These are phyloP conservation scores for Pseudocercospora macadamiae DNA, from an alignment of 2,329 filamentous ascomycete species.

Conservation along the genomic window DNA sequence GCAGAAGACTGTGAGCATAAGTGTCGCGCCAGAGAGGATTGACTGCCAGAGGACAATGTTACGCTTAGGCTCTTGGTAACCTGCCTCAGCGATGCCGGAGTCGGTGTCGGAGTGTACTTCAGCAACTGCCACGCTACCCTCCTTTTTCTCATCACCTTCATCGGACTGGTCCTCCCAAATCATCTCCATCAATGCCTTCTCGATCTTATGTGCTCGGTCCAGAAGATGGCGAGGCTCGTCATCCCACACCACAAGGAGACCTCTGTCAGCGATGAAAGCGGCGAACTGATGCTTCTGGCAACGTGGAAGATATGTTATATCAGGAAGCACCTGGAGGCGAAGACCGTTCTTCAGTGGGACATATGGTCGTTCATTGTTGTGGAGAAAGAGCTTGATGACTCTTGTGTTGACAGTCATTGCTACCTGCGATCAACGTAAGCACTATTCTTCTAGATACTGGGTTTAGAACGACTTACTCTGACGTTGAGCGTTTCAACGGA, in stretches of 20 bases:
- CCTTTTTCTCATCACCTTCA: constrained; percentile 49
- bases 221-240: constrained; percentile 62
- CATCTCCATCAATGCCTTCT: constrained; percentile 59
- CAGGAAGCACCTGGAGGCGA: constrained; percentile 64
- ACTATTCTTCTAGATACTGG: too few relatives aligned
- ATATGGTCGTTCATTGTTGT: constrained; percentile 54
- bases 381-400: constrained; percentile 64
- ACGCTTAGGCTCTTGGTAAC: constrained; percentile 46
- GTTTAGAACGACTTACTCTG: constrained; percentile 48
- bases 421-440: too few relatives aligned
- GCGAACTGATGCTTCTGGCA: constrained; percentile 69
- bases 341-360: constrained; percentile 63
- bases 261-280: constrained; percentile 64
- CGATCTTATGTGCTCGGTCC: constrained; percentile 55
- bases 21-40: constrained; percentile 55
- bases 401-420: constrained; percentile 70
- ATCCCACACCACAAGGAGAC: constrained; percentile 65
- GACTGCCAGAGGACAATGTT: constrained; percentile 60
- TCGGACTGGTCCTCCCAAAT: constrained; percentile 57
- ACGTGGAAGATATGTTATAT: constrained; percentile 58
- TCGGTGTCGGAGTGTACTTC: constrained; percentile 37
- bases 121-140: constrained; percentile 41
- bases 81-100: constrained; percentile 43
- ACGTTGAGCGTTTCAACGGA: constrained; percentile 57
- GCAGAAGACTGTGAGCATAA: constrained; percentile 56